Base-by-base conservation (phyloP, 768 basidiomycete species). In the Filobasidium wieringae region DNA sequence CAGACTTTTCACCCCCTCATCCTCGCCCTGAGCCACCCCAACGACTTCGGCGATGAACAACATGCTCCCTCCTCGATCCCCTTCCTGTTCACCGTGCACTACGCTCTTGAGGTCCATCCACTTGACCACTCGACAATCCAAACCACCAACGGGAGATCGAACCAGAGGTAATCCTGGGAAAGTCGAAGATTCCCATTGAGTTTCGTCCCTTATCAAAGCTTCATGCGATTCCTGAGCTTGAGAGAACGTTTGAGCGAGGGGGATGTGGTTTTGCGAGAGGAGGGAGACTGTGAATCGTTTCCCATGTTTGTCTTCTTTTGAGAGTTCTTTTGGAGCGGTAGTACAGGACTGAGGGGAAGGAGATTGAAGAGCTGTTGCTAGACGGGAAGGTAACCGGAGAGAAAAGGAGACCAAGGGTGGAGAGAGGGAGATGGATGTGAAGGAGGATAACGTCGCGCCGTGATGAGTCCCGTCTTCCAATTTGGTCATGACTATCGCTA, bases 361-460 rank as follows among this genome's bases (percentile, higher is more conserved):
- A 53, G 22, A n/a, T 1, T 64, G 58, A 17, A 76, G 64, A 53
- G 68, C 68, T 24, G 70, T 56, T 0, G 90, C 89, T 82, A 93
- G 87, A 3, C 89, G 79, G 0, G 90, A 93, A 4, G 92, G 92
- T 17, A 89, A 79, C 32, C 89, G 85, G 19, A 97, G 79, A 17
- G 90, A 85, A 72, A 96, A 97, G 0, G 88, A 80, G 66, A 97
- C 80, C 57, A 95, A 80, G 0, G 91, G 89, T 1, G 92, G 92
- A 63, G 89, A 82, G 78, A 97, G 82, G 2, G 92, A 82, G 67
- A 96, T 83, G 29, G 89, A 90, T 22, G 88, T 83, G 70, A 97
- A 90, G 0, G 90, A 93, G 8, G 92, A 92, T 31, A 97, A 78
- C 0, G 92, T 96, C 22, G 90, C 89, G 63, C 92, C 91, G 72